Conservation (phyloP, 2,329 filamentous ascomycete species). For the Sarocladium strictum region DNA sequence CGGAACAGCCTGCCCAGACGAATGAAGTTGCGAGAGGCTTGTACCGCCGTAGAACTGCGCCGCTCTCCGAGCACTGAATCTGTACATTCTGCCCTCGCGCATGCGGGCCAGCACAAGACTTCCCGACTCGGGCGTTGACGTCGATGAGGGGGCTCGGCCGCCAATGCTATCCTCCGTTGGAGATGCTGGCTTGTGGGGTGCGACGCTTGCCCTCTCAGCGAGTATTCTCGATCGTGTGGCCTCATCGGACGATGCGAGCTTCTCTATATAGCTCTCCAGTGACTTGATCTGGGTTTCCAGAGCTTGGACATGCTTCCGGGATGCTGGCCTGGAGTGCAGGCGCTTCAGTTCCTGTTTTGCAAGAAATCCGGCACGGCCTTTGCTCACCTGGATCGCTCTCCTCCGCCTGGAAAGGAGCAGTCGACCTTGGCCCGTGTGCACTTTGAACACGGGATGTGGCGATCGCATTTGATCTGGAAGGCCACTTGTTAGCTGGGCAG, state of each 20-base stretch:
- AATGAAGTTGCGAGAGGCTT: constrained; percentile 37
- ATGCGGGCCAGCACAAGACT: constrained; percentile 20
- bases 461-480: constrained; percentile 45
- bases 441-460: constrained; percentile 42
- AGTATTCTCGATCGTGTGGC: constrained; percentile 36
- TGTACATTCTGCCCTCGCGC: constrained; percentile 29
- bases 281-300: constrained; percentile 40
- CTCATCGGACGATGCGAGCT: constrained; percentile 33
- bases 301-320: constrained; percentile 40
- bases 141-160: constrained; percentile 14
- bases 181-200: constrained; percentile 6
- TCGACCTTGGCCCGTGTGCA: constrained; percentile 36
- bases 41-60: constrained; percentile 43
- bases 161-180: not conserved
- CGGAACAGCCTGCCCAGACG: constrained; percentile 16
- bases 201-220: not conserved
- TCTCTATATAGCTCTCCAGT: constrained; percentile 38
- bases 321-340: constrained; percentile 29
- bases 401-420: constrained; percentile 32
- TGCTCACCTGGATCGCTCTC: constrained; percentile 35
- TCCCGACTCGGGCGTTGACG: constrained; percentile 7
- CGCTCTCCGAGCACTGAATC: constrained; percentile 32
- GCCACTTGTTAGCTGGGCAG: constrained; percentile 15
- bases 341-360: not conserved
- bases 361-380: too few species aligned